Evolutionary conservation across 495 filamentous ascomycete species (phyloP).

Genomic region (Podospora anserina): DNA sequence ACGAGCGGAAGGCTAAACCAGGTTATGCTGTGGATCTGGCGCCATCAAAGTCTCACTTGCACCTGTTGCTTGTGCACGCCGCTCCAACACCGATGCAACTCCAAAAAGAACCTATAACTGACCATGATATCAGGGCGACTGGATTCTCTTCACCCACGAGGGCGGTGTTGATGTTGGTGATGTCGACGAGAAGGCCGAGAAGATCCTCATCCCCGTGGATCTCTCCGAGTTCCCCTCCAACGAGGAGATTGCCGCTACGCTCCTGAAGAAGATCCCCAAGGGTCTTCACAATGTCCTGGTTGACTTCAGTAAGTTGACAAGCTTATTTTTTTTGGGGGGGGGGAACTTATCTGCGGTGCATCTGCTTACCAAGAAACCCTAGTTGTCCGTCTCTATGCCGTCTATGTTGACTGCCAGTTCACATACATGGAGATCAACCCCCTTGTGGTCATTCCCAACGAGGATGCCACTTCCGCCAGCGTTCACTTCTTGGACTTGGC

Average conservation of each 20-base stretch:
- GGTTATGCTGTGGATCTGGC: conserved; percentile 30
- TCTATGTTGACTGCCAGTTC: conserved; percentile 99
- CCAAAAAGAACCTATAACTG: conserved; percentile 11
- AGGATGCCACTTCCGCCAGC: conserved; percentile 81
- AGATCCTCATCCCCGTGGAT: conserved; percentile 95
- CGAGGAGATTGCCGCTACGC: conserved; percentile 76
- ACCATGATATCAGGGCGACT: conserved; percentile 71
- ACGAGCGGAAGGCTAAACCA: conserved; percentile 57
- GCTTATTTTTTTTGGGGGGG: conserved; percentile 50
- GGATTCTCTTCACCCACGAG: conserved; percentile 99
- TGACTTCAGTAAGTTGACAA: conserved; percentile 69
- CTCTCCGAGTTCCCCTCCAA: conserved; percentile 94
- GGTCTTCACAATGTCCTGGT: conserved; percentile 96
- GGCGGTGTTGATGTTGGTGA: conserved; percentile 99
- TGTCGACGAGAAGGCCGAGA: conserved; percentile 98
- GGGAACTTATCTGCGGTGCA: conserved; percentile 9
- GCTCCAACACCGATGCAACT: conserved; percentile 8
- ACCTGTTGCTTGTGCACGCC: not conserved
- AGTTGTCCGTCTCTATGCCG: conserved; percentile 70
- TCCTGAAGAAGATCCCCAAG: conserved; percentile 90
- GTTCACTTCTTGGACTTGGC: conserved; percentile 98
- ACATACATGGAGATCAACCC: conserved; percentile 99
- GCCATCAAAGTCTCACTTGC: conserved; percentile 5
- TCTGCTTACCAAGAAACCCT: conserved; percentile 7
- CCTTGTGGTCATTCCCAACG: conserved; percentile 95